These are phyloP conservation scores for Hanseniaspora vineae DNA, from an alignment of 805 yeast genomes.

Conservation along the genomic window DNA sequence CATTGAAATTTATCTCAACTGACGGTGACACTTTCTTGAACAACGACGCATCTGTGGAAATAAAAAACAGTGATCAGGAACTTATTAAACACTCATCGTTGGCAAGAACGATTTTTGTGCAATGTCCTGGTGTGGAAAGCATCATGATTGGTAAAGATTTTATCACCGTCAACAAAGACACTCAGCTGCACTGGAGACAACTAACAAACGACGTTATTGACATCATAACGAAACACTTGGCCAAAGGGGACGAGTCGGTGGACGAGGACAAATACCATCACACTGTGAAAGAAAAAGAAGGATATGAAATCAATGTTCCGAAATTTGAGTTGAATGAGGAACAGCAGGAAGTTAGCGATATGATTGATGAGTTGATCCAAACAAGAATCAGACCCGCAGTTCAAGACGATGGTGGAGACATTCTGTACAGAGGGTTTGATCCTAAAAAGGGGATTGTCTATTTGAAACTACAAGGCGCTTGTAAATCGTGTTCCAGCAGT, in stretches of 20 bases:
- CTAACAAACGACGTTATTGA: slow-evolving; percentile 49
- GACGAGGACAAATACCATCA: not conserved
- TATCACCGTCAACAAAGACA: slow-evolving; percentile 57
- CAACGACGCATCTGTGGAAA: slow-evolving; percentile 22
- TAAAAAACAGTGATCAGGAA: slow-evolving; percentile 21
- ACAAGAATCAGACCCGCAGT: slow-evolving; percentile 96
- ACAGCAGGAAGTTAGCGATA: slow-evolving; percentile 67
- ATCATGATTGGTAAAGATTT: slow-evolving; percentile 62
- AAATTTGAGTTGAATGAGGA: slow-evolving; percentile 33
- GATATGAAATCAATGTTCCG: not conserved
- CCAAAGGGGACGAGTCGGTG: slow-evolving; percentile 10
- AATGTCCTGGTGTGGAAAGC: slow-evolving; percentile 43
- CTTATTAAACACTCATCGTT: slow-evolving; percentile 40
- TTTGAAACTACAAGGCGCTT: slow-evolving; percentile 87
- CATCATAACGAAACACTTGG: slow-evolving; percentile 18
- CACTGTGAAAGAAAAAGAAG: not conserved
- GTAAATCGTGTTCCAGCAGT: slow-evolving; percentile 84
- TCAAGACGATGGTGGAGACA: slow-evolving; percentile 97
- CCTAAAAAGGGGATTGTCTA: slow-evolving; percentile 79
- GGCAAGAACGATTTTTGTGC: slow-evolving; percentile 42
- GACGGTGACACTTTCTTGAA: slow-evolving; percentile 24
- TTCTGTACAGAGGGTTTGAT: slow-evolving; percentile 76
- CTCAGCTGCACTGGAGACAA: slow-evolving; percentile 57
- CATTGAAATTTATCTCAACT: slow-evolving; percentile 45
- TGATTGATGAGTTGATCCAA: slow-evolving; percentile 84